Base-by-base conservation (phyloP, 495 filamentous ascomycete genomes). In the Trichoderma reesei region DNA sequence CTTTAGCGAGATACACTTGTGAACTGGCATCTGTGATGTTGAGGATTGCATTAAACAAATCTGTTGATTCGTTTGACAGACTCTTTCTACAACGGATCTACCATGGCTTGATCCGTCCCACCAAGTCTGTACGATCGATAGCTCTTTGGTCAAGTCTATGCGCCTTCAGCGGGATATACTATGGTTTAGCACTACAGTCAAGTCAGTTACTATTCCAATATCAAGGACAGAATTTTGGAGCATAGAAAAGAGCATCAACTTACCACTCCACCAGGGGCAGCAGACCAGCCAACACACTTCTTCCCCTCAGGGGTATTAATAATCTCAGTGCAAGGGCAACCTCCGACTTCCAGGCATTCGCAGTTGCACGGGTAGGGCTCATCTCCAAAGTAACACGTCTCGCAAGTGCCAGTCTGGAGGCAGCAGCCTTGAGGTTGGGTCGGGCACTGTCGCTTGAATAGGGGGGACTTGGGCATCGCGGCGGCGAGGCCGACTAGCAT, bases 391-490 rank as follows among this genome's bases (percentile, higher is more conserved):
- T 56, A 56, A 11, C 51, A 56, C 11, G 51, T 56, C 20, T 56
- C 51, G 26, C 51, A 56, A 56, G 51, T 56, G 7, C 51, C 51
- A 14, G 51, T 56, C 20, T 56, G 9, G 51, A 56, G 20, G 16
- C 51, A 56, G 51, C 51, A 56, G 18, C 10, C 31, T 10, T 56
- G 20, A 13, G 31, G 51, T 26, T 56, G 51, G 31, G 26, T 34
- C 5, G 51, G 51, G 51, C 51, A 56, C 51, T 56, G 51, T 56
- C 51, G 9, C 51, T 56, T 56, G 51, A 11, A 56, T 13, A 56
- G 20, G 16, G 51, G 51, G 7, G 51, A 56, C 51, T 56, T 34
- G 2, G 51, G 51, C 1, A n/a, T 34, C 20, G 51, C 51, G 14
- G 13, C 20, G 5, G 51, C 51, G 20, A 56, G 51, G 7, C 51